Evolutionary conservation across 2,329 filamentous ascomycete genomes (phyloP).

Genomic region (Microcyclosporella mali): DNA sequence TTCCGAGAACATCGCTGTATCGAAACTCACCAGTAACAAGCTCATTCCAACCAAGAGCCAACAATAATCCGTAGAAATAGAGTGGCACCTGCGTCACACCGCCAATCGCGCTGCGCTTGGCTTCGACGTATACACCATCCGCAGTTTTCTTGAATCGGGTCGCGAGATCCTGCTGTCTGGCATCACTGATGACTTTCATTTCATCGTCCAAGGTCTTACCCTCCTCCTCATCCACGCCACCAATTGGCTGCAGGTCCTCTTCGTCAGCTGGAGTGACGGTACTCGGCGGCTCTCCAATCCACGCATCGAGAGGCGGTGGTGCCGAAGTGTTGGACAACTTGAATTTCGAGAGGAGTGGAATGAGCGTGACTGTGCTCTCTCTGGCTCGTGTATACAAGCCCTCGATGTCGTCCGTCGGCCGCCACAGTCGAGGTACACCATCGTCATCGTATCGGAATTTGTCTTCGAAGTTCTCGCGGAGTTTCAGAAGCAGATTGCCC

Average conservation of each 20-base stretch:
- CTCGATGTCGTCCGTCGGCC: constrained; percentile 94
- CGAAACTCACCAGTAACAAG: constrained; percentile 73
- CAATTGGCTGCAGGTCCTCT: constrained; percentile 81
- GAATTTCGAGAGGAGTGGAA: constrained; percentile 83
- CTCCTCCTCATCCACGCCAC: constrained; percentile 80
- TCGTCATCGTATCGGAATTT: constrained; percentile 97
- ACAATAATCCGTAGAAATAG: constrained; percentile 85
- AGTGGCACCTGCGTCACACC: constrained; percentile 88
- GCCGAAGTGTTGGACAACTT: constrained; percentile 66
- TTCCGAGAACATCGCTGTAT: neutral
- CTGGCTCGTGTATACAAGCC: constrained; percentile 86
- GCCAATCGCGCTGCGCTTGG: constrained; percentile 92
- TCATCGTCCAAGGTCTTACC: constrained; percentile 93
- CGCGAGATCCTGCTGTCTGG: constrained; percentile 83
- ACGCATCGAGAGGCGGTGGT: constrained; percentile 74
- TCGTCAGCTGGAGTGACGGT: constrained; percentile 77
- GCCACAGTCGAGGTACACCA: constrained; percentile 93
- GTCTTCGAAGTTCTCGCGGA: constrained; percentile 97
- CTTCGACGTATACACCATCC: constrained; percentile 95
- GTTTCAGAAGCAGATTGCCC: constrained; percentile 88
- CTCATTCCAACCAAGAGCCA: constrained; percentile 98
- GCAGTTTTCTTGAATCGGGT: constrained; percentile 97
- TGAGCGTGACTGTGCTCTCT: constrained; percentile 84
- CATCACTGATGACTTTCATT: constrained; percentile 87
- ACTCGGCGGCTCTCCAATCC: constrained; percentile 71